Conservation (phyloP, 371 early-diverging fungal genomes). For the Saksenaea vasiformis region DNA sequence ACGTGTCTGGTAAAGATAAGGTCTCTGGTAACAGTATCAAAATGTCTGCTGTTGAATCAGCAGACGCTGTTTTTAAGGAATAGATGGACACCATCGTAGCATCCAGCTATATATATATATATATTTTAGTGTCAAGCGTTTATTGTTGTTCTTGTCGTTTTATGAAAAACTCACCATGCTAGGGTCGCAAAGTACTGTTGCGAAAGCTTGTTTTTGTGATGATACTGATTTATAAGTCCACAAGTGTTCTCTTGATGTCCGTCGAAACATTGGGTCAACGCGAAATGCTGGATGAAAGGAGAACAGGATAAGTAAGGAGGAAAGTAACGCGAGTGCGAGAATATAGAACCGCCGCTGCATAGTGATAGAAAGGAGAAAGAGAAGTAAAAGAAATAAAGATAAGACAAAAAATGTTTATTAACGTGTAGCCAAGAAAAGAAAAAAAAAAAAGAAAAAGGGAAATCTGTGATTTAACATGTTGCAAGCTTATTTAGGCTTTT, state of each 20-base stretch:
- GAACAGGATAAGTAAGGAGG: background rate
- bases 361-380: background rate
- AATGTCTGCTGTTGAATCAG: background rate
- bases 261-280: background rate
- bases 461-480: background rate
- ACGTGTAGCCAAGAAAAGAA: background rate
- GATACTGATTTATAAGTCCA: background rate
- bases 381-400: background rate
- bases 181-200: background rate
- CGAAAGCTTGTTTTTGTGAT: background rate
- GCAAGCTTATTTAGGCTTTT: background rate
- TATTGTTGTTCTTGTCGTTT: background rate
- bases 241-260: background rate
- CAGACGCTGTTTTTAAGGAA: background rate
- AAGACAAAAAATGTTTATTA: too few relatives aligned
- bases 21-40: background rate
- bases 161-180: background rate
- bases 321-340: background rate
- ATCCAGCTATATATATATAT: background rate
- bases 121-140: background rate
- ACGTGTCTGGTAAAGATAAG: background rate
- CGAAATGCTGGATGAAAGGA: conserved; percentile 1
- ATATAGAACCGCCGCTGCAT: background rate
- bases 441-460: background rate
- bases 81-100: background rate